Evolutionary conservation across 495 filamentous ascomycete genomes (phyloP), one percentile per base, ranked within the genome.

Genomic region (Pyronema domesticum): DNA sequence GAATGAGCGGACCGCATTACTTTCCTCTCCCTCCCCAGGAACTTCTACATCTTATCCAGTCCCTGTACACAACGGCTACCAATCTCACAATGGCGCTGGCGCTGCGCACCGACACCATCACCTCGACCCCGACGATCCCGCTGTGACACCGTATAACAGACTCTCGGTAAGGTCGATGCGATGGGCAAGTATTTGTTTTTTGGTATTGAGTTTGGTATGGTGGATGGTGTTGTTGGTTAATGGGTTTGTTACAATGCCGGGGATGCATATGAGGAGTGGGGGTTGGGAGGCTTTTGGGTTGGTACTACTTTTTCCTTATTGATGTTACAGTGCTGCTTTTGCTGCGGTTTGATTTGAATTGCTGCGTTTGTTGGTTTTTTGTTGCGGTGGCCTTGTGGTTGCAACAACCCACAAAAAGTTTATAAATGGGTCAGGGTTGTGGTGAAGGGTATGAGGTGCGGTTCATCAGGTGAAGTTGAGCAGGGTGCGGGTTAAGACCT

Each of bases 71-170:
- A 30, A 30, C 23, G 23, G 23, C 9, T 17, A 46, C 14, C 43
- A 46, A 8, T 17, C 11, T 17, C 10, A 47, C 7, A 10, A 3
- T 19, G 18, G 13, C 45, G 1, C 3, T 23, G 45, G 10, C 6
- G 45, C 3, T 4, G 17, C 3, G 17, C 13, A 46, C 18, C 66
- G 71, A 50, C 53, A 68, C 71, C 53, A 68, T 68, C 19, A 82
- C 60, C 71, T 95, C 42, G 83, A 82, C 57, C 89, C 89, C n/a
- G 86, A 94, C 74, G 89, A 95, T 68, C 91, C 89, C 50, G 89
- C 89, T 52, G 91, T 96, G 34, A 88, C 91, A 1, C 91, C 91
- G 0, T 94, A 95, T 70, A 98, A 98, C 64, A 79, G 95, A 51
- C 94, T 84, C 79, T 83, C 78, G 57, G 83, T 98, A 37, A 80